Evolutionary conservation across 495 filamentous ascomycete genomes (phyloP), one percentile per base, ranked within the genome.

Genomic region (Neurospora sublineolata): DNA sequence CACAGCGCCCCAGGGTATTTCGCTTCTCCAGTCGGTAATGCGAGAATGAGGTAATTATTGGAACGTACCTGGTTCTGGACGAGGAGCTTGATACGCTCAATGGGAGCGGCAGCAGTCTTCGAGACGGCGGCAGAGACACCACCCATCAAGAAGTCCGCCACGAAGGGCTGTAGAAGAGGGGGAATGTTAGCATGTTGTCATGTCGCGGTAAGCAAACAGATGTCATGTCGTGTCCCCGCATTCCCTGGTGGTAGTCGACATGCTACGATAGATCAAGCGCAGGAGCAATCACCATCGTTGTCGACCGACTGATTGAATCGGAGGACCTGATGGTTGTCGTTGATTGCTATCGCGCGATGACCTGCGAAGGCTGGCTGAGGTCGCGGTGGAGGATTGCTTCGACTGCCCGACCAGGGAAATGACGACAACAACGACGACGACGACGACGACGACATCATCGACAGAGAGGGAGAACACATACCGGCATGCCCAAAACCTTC

Each of bases 61-160:
- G 37, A 52, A 85, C 92, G 73, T 89, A 97, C 94, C 91, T 99
- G 95, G 88, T 98, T 99, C 89, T 99, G 95, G 88, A 99, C 97
- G 79, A 99, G 92, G 81, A 99, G 95, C 93, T 99, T 99, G 87
- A 99, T 91, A 92, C 95, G 95, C 93, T 99, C 95, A 80, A 99
- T 99, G 85, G 95, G 95, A 86, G 95, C 95, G 83, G 95, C 95
- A 81, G 96, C 96, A 77, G 95, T 99, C 92, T 99, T 99, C 79
- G 95, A 98, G 91, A 99, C 94, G 85, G 95, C 95, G 81, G 95
- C 95, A 80, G 95, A 97, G 76, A 99, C 91, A 97, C 95, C 95
- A 92, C 95, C 95, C 96, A 98, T 97, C 89, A 98, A 82, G 88
- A 98, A 98, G 87, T 98, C 94, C 77, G 94, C 92, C 80, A 97